phyloP scores from a whole-genome alignment of 2,329 filamentous ascomycete species.

The Fusarium sublunatum region DNA sequence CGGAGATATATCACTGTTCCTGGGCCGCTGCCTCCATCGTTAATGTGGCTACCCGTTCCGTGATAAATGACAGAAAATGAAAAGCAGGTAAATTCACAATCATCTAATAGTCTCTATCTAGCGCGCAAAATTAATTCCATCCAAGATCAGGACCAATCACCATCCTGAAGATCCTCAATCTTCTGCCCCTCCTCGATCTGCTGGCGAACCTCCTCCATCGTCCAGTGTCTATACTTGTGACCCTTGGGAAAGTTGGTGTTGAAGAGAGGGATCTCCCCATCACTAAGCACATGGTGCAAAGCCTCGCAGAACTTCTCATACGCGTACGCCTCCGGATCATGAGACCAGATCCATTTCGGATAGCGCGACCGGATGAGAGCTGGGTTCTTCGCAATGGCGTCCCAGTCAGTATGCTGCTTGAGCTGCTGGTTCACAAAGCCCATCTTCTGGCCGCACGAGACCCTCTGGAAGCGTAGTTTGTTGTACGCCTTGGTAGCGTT shows the following conservation, averaged over 20 bases:
- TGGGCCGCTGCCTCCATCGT: no score
- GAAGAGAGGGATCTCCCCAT: conserved; percentile 20
- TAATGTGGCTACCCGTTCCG: no score
- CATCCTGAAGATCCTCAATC: conserved; percentile 34
- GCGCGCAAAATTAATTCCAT: no score
- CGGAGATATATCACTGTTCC: no score
- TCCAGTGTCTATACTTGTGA: conserved; percentile 32
- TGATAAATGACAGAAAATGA: background rate
- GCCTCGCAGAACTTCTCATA: conserved; percentile 37
- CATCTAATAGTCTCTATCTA: background rate
- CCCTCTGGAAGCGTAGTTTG: conserved; percentile 24
- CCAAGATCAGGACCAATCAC: conserved; percentile 19
- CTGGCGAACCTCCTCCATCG: conserved; percentile 32
- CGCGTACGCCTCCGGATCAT: conserved; percentile 30
- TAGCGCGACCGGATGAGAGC: conserved; percentile 25
- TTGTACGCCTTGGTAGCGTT: conserved; percentile 25
- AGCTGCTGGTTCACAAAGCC: conserved; percentile 31
- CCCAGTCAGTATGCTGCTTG: conserved; percentile 34
- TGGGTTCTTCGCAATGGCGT: conserved; percentile 30
- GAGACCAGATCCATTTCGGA: conserved; percentile 32
- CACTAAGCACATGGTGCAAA: conserved; percentile 21
- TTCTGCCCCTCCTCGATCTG: conserved; percentile 29
- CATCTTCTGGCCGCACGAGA: conserved; percentile 27
- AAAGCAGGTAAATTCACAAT: background rate
- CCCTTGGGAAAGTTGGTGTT: conserved; percentile 32